Evolutionary conservation across 169 alveolate species (phyloP).

Genomic region (Plasmodium gonderi): DNA sequence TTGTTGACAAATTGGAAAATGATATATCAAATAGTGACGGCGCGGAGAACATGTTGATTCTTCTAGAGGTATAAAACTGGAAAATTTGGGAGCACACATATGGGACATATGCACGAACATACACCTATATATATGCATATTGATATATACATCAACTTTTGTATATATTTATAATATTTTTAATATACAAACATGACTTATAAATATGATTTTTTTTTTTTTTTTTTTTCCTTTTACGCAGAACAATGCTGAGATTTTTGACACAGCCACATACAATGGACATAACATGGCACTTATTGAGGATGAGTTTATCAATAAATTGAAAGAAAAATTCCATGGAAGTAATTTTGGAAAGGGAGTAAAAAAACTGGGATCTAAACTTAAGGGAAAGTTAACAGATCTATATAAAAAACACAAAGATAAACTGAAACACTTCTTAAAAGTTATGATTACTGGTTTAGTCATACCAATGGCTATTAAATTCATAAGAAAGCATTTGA

Average conservation of each 20-base stretch:
- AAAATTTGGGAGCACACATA: neutral
- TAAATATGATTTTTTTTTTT: neutral
- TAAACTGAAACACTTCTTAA: slow-evolving; percentile 32
- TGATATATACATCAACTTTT: neutral
- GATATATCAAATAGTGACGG: slow-evolving; percentile 15
- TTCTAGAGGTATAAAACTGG: slow-evolving; percentile 22
- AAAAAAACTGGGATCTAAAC: slow-evolving; percentile 18
- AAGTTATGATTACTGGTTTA: slow-evolving; percentile 12
- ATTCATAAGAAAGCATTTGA: slow-evolving; percentile 21
- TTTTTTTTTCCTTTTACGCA: slow-evolving; percentile 2
- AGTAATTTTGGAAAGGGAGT: slow-evolving; percentile 53
- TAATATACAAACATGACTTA: neutral
- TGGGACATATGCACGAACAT: neutral
- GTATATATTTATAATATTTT: neutral
- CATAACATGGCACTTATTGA: slow-evolving; percentile 51
- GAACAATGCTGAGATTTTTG: slow-evolving; percentile 67
- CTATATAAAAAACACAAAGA: slow-evolving; percentile 52
- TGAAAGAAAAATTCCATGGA: slow-evolving; percentile 36
- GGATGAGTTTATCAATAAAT: slow-evolving; percentile 38
- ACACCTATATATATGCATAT: neutral
- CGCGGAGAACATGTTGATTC: slow-evolving; percentile 29
- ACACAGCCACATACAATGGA: slow-evolving; percentile 19
- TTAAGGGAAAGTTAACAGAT: slow-evolving; percentile 11
- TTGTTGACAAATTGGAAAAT: slow-evolving; percentile 56
- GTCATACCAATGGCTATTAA: slow-evolving; percentile 44